Evolutionary conservation across 2,329 filamentous ascomycete species (phyloP).

Genomic region (Diaporthe destruens): DNA sequence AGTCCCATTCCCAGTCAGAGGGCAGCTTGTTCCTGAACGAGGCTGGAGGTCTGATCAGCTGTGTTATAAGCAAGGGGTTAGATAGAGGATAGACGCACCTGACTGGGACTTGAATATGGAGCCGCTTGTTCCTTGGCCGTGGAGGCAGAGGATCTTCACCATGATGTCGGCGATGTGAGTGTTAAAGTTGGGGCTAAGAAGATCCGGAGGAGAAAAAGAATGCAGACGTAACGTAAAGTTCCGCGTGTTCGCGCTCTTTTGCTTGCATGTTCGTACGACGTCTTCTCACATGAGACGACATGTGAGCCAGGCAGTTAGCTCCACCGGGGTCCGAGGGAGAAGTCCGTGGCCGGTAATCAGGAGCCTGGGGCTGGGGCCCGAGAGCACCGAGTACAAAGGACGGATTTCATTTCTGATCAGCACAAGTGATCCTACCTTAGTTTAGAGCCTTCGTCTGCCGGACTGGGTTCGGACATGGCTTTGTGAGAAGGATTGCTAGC

Average conservation of each 20-base stretch:
- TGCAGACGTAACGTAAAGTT: slow-evolving; percentile 17
- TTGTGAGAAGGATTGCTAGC: not conserved
- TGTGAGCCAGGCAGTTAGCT: slow-evolving; percentile 10
- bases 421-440: not conserved
- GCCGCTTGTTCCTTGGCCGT: slow-evolving; percentile 54
- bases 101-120: slow-evolving; percentile 54
- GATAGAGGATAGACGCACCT: slow-evolving; percentile 45
- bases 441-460: not conserved
- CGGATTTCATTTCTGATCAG: not conserved
- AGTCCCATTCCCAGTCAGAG: slow-evolving; percentile 50
- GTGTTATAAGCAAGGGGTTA: not conserved
- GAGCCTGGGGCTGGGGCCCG: slow-evolving; percentile 26
- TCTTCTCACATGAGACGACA: not conserved
- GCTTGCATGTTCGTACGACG: not conserved
- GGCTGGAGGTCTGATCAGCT: slow-evolving; percentile 43
- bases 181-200: not conserved
- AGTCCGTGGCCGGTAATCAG: slow-evolving; percentile 31
- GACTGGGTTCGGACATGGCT: slow-evolving; percentile 9
- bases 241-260: not conserved
- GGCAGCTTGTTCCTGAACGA: slow-evolving; percentile 53
- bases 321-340: slow-evolving; percentile 39
- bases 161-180: slow-evolving; percentile 29
- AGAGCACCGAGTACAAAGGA: slow-evolving; percentile 24
- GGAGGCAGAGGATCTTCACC: slow-evolving; percentile 54
- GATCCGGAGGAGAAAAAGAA: not conserved